phyloP scores from a whole-genome alignment of 2,329 filamentous ascomycete genomes.

The Phialemonium atrogriseum region DNA sequence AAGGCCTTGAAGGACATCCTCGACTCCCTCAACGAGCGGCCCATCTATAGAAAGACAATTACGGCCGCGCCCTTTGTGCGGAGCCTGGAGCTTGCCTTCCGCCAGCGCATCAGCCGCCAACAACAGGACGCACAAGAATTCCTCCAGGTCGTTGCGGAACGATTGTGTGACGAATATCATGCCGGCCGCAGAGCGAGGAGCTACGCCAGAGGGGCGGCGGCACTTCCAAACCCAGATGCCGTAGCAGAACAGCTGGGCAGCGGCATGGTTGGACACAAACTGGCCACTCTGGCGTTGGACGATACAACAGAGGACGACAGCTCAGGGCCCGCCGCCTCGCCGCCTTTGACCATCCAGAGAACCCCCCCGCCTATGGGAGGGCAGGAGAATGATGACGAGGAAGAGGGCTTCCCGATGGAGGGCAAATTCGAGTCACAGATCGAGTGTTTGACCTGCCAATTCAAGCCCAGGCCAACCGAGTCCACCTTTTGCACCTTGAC shows the following conservation, averaged over 20 bases:
- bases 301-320: constrained; percentile 1
- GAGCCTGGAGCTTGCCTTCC: constrained; percentile 77
- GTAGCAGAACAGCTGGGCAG: not conserved
- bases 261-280: not conserved
- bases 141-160: constrained; percentile 84
- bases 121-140: constrained; percentile 99
- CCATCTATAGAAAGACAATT: constrained; percentile 89
- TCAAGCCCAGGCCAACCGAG: constrained; percentile 75
- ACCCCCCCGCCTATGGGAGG: too few species aligned
- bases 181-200: constrained; percentile 68
- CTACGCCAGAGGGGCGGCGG: constrained; percentile 35
- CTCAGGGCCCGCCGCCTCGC: too few species aligned
- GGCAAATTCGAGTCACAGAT: constrained; percentile 91
- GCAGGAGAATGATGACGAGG: constrained; percentile 29
- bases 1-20: constrained; percentile 85
- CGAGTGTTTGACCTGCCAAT: constrained; percentile 82
- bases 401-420: constrained; percentile 83
- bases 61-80: constrained; percentile 77
- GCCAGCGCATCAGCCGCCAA: constrained; percentile 82
- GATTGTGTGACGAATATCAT: constrained; percentile 89
- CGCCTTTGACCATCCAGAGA: too few species aligned
- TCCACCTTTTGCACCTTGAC: constrained; percentile 90
- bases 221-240: not conserved
- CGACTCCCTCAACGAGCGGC: constrained; percentile 85
- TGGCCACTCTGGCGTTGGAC: not conserved